Percentiles rank a stretch among this genome's conserved stretches.
Conservation (phyloP, 164 flowering plant genomes). For the Amborella trichopoda region DNA sequence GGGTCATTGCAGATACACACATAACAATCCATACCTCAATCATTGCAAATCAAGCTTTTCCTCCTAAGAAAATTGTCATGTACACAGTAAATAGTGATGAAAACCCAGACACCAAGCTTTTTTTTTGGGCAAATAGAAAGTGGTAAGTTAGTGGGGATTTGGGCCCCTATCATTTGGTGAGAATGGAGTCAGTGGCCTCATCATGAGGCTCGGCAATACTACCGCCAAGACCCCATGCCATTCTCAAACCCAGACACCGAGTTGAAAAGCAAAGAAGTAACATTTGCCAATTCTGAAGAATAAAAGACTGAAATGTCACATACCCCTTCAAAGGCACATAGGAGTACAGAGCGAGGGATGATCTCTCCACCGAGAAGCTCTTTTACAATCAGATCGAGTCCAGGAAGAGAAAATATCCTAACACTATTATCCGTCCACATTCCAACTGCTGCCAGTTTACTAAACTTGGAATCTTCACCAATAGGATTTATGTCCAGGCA, state of each 20-base stretch:
- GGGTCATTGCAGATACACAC: neutral
- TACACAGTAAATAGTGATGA: no score
- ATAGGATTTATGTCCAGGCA: slow-evolving; percentile 96
- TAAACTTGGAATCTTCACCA: slow-evolving; percentile 60
- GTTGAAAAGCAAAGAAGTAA: no score
- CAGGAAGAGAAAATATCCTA: slow-evolving; percentile 80
- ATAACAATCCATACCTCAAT: neutral
- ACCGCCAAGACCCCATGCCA: no score
- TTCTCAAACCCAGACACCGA: no score
- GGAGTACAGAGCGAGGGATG: slow-evolving; percentile 94
- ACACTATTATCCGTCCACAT: slow-evolving; percentile 99
- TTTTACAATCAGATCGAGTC: slow-evolving; percentile 62
- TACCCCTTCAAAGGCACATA: slow-evolving; percentile 99
- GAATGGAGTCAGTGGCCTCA: no score
- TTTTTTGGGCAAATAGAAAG: no score
- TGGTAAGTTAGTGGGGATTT: no score
- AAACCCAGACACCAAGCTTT: no score
- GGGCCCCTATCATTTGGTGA: no score
- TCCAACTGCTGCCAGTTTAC: slow-evolving; percentile 93
- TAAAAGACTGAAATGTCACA: slow-evolving; percentile 5
- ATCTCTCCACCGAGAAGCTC: slow-evolving; percentile 93
- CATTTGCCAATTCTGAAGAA: no score
- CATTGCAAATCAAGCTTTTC: neutral
- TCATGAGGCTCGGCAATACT: no score
- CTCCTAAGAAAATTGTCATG: no score